These are phyloP conservation scores for Pterulicium gracile DNA, from an alignment of 1,284 basidiomycete genomes.

Conservation along the genomic window DNA sequence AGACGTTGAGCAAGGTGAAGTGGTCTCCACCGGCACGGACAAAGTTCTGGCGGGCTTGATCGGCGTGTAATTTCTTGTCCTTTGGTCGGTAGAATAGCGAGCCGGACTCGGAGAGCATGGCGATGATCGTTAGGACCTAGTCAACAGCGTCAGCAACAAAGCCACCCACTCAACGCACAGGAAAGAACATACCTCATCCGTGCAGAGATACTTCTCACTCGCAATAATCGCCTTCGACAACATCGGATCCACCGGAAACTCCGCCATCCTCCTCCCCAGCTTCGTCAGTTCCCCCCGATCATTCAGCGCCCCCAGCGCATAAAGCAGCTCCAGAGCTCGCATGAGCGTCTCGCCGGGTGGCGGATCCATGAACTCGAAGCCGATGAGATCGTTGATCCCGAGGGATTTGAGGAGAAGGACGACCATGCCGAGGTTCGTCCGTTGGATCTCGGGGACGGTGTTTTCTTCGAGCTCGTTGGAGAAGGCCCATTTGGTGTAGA, in stretches of 20 bases:
- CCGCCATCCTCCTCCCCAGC: constrained; percentile 93
- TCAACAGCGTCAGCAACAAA: neutral
- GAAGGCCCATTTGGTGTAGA: constrained; percentile 96
- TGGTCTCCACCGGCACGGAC: constrained; percentile 94
- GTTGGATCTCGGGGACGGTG: constrained; percentile 97
- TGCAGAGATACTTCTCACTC: constrained; percentile 90
- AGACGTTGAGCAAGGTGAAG: constrained; percentile 94
- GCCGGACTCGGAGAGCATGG: constrained; percentile 93
- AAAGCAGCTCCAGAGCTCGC: constrained; percentile 86
- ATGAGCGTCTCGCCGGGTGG: constrained; percentile 98
- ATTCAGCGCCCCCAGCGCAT: constrained; percentile 93
- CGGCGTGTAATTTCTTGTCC: constrained; percentile 92
- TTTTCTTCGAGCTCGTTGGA: constrained; percentile 93
- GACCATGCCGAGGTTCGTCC: constrained; percentile 95
- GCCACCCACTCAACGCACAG: constrained; percentile 1
- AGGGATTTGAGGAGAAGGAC: constrained; percentile 92
- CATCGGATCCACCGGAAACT: constrained; percentile 99
- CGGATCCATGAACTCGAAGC: constrained; percentile 99
- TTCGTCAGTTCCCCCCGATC: constrained; percentile 95
- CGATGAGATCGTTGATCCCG: constrained; percentile 95
- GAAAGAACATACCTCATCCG: constrained; percentile 69
- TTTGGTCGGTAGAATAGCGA: constrained; percentile 96
- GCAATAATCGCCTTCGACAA: constrained; percentile 94
- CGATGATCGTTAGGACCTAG: constrained; percentile 89
- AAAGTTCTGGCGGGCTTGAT: constrained; percentile 95